Percentiles rank a stretch among this genome's conserved stretches.
Conservation (phyloP, 768 basidiomycete genomes). For the Tylopilus subfusipes region DNA sequence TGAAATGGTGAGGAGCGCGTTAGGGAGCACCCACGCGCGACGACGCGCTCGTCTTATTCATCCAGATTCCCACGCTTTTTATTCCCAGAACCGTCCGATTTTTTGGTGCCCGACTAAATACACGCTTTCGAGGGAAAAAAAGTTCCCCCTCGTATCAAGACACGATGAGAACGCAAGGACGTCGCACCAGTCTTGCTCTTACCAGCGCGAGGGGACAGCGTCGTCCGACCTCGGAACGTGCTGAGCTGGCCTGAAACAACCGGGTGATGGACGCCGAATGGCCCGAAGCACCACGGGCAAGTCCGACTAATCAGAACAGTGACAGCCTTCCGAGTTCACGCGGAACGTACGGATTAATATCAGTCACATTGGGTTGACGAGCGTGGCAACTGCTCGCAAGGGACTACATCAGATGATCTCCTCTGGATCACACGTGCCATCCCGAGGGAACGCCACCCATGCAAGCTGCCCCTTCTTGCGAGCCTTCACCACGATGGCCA, state of each 20-base stretch:
- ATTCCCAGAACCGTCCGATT: constrained; percentile 22
- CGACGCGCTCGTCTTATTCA: constrained; percentile 39
- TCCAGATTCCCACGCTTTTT: constrained; percentile 32
- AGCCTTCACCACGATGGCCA: constrained; percentile 5
- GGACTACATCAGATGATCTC: constrained; percentile 20
- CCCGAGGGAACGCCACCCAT: constrained; percentile 13
- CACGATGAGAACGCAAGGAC: constrained; percentile 13
- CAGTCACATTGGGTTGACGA: constrained; percentile 5
- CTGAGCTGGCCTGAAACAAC: constrained; percentile 14
- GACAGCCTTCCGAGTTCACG: constrained; percentile 25
- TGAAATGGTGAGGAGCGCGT: constrained; percentile 37
- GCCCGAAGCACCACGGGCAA: constrained; percentile 21
- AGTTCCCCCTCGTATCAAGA: constrained; percentile 7
- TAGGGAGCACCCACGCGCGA: constrained; percentile 36
- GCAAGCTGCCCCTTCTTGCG: neutral
- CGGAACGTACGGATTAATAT: constrained; percentile 21
- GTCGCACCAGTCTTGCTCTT: neutral
- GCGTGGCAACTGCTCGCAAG: constrained; percentile 13
- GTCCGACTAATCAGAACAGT: constrained; percentile 25
- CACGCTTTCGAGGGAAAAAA: constrained; percentile 7
- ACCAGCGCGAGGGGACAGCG: neutral
- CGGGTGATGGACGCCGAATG: constrained; percentile 5
- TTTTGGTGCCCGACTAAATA: constrained; percentile 13
- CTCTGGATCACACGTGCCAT: constrained; percentile 23
- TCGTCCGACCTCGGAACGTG: neutral